phyloP scores from a whole-genome alignment of 805 yeast species.

The Jamesozyma spencerorum region DNA sequence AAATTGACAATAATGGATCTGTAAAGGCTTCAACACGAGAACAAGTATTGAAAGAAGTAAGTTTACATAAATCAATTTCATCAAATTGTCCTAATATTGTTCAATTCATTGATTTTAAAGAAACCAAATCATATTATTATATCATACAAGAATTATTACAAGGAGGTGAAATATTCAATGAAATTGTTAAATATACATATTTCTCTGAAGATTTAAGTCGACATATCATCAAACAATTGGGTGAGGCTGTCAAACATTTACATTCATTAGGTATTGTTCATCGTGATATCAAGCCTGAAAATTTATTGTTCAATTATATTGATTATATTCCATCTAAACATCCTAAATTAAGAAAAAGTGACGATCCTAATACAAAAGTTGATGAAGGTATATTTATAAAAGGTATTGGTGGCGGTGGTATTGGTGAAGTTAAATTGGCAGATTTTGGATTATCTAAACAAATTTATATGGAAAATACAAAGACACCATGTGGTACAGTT shows the following conservation, averaged over 20 bases:
- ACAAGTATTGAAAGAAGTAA: conserved; percentile 72
- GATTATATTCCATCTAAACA: conserved; percentile 36
- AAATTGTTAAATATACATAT: conserved; percentile 58
- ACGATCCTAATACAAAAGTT: conserved; percentile 55
- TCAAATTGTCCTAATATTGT: conserved; percentile 46
- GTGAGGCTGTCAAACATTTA: conserved; percentile 54
- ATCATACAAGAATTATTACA: conserved; percentile 63
- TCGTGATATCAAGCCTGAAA: conserved; percentile 78
- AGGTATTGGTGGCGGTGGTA: conserved; percentile 85
- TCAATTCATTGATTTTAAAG: conserved; percentile 54
- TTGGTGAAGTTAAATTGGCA: conserved; percentile 83
- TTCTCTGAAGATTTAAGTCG: conserved; percentile 56
- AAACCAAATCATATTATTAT: conserved; percentile 51
- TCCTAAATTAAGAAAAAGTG: conserved; percentile 45
- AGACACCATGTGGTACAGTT: conserved; percentile 98
- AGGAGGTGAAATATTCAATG: conserved; percentile 71
- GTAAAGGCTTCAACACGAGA: conserved; percentile 30
- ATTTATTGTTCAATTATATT: conserved; percentile 56
- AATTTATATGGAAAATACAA: conserved; percentile 77
- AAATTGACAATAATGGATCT: conserved; percentile 6
- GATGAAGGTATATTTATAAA: conserved; percentile 84
- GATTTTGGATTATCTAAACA: conserved; percentile 94
- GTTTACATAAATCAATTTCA: conserved; percentile 57
- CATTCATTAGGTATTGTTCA: conserved; percentile 76
- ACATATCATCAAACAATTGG: conserved; percentile 55